Evolutionary conservation across 352 stramenopile species (phyloP), one percentile per base, ranked within the genome.

Genomic region (Thalassiosira sp.): DNA sequence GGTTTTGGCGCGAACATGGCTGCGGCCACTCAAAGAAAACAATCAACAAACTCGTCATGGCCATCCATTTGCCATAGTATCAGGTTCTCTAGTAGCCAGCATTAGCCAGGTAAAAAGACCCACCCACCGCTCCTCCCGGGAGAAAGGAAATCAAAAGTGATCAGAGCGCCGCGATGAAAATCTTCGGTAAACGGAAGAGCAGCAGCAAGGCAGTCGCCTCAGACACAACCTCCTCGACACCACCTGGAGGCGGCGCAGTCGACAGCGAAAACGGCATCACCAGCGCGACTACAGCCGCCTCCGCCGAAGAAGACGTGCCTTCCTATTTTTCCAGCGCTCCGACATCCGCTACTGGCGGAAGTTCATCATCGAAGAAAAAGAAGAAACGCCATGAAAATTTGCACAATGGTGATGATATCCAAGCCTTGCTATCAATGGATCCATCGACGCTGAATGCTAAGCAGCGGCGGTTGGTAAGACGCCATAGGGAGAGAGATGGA

Each of bases 391-490:
- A 33, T 22, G 33, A 54, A 24, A 96, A 56, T 96, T 95, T 28
- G 90, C 97, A 42, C 91, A 93, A 63, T 51, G 73, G 73, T 15
- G 73, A 81, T 46, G 85, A 91, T 7, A 97, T 99, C 66, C 89
- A 64, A 95, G 94, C 33, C 90, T 97, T 87, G 92, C 93, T 81
- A 82, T 94, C 20, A 87, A 95, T 78, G 37, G 72, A 68, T 90
- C 94, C 71, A 75, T 97, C 20, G 79, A 93, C 82, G 95, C 94
- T 67, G 81, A 91, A 73, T 97, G 93, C 90, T 33, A 92, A 77
- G 89, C 79, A 72, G 93, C 94, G 77, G 95, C 96, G 82, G 81
- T 94, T 91, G 60, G 63, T 92, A 2, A 95, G 98, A 27, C 98
- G 97, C 52, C 95, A 97, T 69, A 68, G 79, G 52, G 49, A 85